A percentile compares a stretch with the other conserved stretches of the same genome.
Evolutionary conservation across 352 stramenopile species (phyloP).

Genomic region (Phytophthora meadii): DNA sequence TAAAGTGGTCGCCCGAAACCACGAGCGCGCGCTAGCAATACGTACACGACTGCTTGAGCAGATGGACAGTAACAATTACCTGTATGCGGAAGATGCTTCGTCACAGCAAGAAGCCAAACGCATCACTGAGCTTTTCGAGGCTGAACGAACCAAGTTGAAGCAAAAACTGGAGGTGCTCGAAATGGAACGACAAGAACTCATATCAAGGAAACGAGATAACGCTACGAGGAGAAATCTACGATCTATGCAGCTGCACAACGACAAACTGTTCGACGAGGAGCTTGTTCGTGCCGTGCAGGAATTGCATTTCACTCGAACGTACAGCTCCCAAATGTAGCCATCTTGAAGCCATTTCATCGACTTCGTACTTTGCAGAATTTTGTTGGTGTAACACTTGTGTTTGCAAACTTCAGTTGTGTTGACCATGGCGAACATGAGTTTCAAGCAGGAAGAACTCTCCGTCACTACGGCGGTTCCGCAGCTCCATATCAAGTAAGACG

Average conservation of each 20-base stretch:
- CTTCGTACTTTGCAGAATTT: constrained; percentile 26
- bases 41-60: constrained; percentile 19
- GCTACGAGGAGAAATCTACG: constrained; percentile 9
- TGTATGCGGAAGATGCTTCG: not conserved
- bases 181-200: constrained; percentile 21
- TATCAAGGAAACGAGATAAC: not conserved
- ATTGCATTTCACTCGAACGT: constrained; percentile 36
- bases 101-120: constrained; percentile 14
- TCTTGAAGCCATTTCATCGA: not conserved
- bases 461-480: constrained; percentile 25
- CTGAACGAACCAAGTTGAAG: constrained; percentile 24
- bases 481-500: constrained; percentile 73
- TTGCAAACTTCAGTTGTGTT: not conserved
- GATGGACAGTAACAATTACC: constrained; percentile 6
- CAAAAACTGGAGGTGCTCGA: constrained; percentile 25
- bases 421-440: constrained; percentile 11
- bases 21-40: constrained; percentile 47
- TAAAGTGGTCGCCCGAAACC: constrained; percentile 52
- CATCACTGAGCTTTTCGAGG: constrained; percentile 24
- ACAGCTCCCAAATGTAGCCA: constrained; percentile 24
- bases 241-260: constrained; percentile 6
- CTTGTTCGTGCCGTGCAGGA: constrained; percentile 43
- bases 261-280: constrained; percentile 36
- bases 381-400: constrained; percentile 16
- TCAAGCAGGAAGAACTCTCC: constrained; percentile 15